Percentiles rank a stretch among this genome's conserved stretches.
phyloP scores from a whole-genome alignment of 1,139 yeast genomes.

The Candida frijolesensis region DNA sequence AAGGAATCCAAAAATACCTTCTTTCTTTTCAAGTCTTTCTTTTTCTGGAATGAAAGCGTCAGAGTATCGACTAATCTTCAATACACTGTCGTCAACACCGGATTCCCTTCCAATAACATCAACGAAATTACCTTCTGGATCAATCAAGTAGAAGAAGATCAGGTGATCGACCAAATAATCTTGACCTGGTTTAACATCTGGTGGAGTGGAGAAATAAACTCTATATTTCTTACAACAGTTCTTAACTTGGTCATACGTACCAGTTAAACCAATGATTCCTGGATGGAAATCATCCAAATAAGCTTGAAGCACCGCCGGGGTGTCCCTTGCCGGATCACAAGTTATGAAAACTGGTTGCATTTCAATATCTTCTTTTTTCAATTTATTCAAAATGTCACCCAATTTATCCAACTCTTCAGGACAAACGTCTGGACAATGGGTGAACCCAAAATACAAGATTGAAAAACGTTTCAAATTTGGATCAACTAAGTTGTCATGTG shows the following conservation, averaged over 20 bases:
- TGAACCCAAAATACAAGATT: conserved; percentile 88
- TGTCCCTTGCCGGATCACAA: conserved; percentile 94
- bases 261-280: conserved; percentile 85
- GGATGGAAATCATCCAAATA: conserved; percentile 89
- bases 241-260: conserved; percentile 82
- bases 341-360: conserved; percentile 89
- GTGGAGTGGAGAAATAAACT: conserved; percentile 95
- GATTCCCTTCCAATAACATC: conserved; percentile 94
- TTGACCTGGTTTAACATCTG: conserved; percentile 90
- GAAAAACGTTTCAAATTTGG: conserved; percentile 57
- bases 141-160: conserved; percentile 93
- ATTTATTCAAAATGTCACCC: conserved; percentile 70
- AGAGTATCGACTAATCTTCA: conserved; percentile 73
- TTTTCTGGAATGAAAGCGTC: conserved; percentile 78
- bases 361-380: conserved; percentile 60
- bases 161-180: conserved; percentile 97
- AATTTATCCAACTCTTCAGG: conserved; percentile 96
- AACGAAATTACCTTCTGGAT: conserved; percentile 91
- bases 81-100: conserved; percentile 77
- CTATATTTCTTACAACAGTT: conserved; percentile 83
- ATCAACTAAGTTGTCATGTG: conserved; percentile 74
- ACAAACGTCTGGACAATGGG: conserved; percentile 97
- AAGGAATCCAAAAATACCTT: conserved; percentile 58
- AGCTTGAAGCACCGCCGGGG: conserved; percentile 77
- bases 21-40: conserved; percentile 61